Conservation (phyloP, 768 basidiomycete species). For the Imleria badia region DNA sequence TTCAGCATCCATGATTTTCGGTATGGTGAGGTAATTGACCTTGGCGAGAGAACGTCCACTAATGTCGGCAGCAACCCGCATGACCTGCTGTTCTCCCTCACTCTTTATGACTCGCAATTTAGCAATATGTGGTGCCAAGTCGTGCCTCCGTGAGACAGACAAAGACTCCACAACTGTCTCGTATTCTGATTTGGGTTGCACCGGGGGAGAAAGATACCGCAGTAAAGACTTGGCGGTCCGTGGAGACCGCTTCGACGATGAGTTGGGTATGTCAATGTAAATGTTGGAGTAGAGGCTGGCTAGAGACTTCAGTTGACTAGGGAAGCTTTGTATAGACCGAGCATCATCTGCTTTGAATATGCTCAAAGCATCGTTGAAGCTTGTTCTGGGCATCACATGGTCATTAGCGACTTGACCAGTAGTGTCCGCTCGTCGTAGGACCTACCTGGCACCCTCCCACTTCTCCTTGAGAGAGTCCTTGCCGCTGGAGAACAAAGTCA, state of each 20-base stretch:
- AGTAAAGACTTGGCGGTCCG: constrained; percentile 54
- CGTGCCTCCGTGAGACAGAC: constrained; percentile 43
- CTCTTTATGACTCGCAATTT: constrained; percentile 80
- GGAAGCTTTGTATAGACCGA: constrained; percentile 52
- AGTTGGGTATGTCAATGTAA: constrained; percentile 50
- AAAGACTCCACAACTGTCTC: constrained; percentile 58
- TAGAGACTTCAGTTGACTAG: constrained; percentile 56
- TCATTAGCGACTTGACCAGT: neutral
- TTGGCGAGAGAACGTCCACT: constrained; percentile 83
- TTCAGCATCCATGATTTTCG: neutral
- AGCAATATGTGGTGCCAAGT: constrained; percentile 69
- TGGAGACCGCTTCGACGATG: constrained; percentile 37
- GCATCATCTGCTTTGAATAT: constrained; percentile 83
- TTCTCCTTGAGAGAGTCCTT: constrained; percentile 75
- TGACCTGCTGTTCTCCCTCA: constrained; percentile 67
- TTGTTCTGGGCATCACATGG: constrained; percentile 47
- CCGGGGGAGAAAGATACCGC: constrained; percentile 42
- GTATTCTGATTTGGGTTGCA: constrained; percentile 40
- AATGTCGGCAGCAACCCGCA: constrained; percentile 86
- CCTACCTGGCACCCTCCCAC: constrained; percentile 89
- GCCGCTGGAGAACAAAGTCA: constrained; percentile 81
- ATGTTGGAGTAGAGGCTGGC: constrained; percentile 49
- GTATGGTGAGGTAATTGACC: constrained; percentile 40
- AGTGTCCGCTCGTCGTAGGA: constrained; percentile 19
- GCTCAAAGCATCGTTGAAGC: constrained; percentile 57